Conservation (phyloP, 805 yeast genomes). For the Limtongia smithiae region DNA sequence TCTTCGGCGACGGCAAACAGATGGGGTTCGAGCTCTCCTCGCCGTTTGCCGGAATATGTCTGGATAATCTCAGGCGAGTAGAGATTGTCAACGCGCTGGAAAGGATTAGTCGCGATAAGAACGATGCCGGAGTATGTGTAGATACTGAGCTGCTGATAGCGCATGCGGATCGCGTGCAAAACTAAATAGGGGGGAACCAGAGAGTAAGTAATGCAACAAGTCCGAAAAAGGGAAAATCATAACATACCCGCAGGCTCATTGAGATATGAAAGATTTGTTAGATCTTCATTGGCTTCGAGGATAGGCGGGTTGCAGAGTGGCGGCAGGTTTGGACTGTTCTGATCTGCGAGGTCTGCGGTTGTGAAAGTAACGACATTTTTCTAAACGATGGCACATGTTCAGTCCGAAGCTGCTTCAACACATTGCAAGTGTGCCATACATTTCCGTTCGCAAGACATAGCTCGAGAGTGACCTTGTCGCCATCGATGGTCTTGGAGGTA, state of each 20-base stretch:
- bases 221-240: not conserved
- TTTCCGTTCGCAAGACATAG: constrained; percentile 52
- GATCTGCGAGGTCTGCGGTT: constrained; percentile 27
- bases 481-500: constrained; percentile 42
- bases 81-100: constrained; percentile 84
- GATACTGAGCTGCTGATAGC: constrained; percentile 85
- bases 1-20: constrained; percentile 97
- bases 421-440: constrained; percentile 16
- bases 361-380: constrained; percentile 26
- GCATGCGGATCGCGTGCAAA: constrained; percentile 82
- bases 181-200: constrained; percentile 40
- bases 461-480: constrained; percentile 47
- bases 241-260: constrained; percentile 75
- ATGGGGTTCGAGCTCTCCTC: constrained; percentile 97
- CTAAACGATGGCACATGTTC: no score
- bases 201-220: not conserved
- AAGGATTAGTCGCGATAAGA: constrained; percentile 92
- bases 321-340: constrained; percentile 58
- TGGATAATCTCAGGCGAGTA: constrained; percentile 91
- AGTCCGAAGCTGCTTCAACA: no score
- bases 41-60: constrained; percentile 85
- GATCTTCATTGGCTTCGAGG: constrained; percentile 89
- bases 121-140: constrained; percentile 97
- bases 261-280: constrained; percentile 84
- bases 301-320: constrained; percentile 87